Base-by-base conservation (phyloP, 306 rosid genomes). In the Acmispon strigosus region DNA sequence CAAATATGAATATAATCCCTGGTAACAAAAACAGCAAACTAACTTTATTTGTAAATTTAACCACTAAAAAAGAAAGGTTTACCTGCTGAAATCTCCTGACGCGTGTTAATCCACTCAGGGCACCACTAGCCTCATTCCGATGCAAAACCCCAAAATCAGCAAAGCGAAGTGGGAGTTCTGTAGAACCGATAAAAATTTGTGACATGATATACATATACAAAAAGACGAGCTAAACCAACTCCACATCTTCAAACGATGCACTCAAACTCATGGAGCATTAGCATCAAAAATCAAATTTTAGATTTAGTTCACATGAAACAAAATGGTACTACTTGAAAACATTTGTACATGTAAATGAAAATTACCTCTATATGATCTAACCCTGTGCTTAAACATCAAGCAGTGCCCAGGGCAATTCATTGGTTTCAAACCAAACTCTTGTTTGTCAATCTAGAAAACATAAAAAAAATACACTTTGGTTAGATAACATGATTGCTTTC, bases 331-430 rank as follows among this genome's bases (percentile, higher is more conserved):
- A 73, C 43, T 50, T 69, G n/a, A 62, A 63, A 34, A 63, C 62
- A 62, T 47, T 19, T 64, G 13, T 41, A 29, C 6, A 32, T 44
- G 49, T 11, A 44, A 70, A 45, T 58, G 49, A 27, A 73, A 45
- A 69, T 58, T 76, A 87, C 96, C 98, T 83, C 96, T 87, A 75
- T 94, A 94, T 15, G 97, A 94, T 44, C 96, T 96, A 76, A 90
- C 97, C 83, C 96, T 84, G 66, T 94, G 98, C 71, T 94, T 90
- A 78, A 89, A 94, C 90, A 90, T 87, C 78, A 94, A 79, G 82
- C 98, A 94, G 77, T 94, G 98, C n/a, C 98, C 98, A 0, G 97
- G 98, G 86, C 98, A 94, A 81, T 94, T 94, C 98, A 90, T 94
- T 29, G 98, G 98, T 78, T 94, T 94, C 85, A 94, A 61, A 70